phyloP scores from a whole-genome alignment of 2,329 filamentous ascomycete species.

The Penicillium sp. region DNA sequence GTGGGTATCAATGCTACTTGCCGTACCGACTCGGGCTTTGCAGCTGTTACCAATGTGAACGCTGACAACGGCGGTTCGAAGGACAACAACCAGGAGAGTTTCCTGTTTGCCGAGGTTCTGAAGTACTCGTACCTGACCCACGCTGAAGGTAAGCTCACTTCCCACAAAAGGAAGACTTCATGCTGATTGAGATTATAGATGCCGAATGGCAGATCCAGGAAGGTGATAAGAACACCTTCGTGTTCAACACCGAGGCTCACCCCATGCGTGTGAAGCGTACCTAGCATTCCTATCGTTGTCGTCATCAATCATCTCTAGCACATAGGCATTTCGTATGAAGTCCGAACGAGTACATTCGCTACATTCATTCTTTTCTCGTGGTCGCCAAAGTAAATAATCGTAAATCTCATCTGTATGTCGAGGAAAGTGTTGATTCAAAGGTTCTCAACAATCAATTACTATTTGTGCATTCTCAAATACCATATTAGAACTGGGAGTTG shows the following conservation, averaged over 20 bases:
- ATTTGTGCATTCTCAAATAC: no score
- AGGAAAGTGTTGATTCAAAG: no score
- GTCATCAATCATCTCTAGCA: neutral
- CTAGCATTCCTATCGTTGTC: neutral
- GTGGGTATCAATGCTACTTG: conserved; percentile 65
- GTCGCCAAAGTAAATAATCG: neutral
- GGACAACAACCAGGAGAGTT: conserved; percentile 77
- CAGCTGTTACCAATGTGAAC: conserved; percentile 67
- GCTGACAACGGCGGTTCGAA: conserved; percentile 60
- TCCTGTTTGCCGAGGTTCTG: conserved; percentile 83
- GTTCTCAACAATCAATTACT: no score
- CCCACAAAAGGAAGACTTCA: neutral
- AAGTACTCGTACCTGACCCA: conserved; percentile 81
- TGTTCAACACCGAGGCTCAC: conserved; percentile 68
- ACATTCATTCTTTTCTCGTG: neutral
- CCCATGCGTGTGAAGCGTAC: conserved; percentile 38
- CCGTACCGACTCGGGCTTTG: conserved; percentile 66
- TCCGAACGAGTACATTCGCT: conserved; percentile 9
- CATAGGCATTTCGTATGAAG: neutral
- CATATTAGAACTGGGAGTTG: no score
- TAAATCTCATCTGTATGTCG: neutral
- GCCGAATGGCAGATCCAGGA: conserved; percentile 58
- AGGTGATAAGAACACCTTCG: conserved; percentile 54
- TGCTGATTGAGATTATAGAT: conserved; percentile 44
- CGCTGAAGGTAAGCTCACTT: conserved; percentile 39